These are phyloP conservation scores for Penicillium occitanis DNA, from an alignment of 2,329 filamentous ascomycete species.

Conservation along the genomic window DNA sequence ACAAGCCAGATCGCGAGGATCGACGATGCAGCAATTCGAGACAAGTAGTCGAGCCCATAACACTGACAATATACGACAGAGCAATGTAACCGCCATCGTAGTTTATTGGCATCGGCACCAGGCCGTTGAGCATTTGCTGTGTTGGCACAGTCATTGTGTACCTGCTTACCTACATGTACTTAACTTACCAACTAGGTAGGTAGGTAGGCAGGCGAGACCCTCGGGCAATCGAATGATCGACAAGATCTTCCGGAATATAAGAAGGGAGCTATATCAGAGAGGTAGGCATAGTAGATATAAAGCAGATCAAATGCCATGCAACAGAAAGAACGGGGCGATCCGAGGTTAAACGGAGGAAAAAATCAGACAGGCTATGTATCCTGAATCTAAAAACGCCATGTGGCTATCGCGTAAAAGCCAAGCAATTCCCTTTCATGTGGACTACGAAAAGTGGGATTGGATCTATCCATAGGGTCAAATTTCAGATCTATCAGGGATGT, in stretches of 20 bases:
- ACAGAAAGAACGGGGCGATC: not conserved
- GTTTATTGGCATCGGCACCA: slow-evolving; percentile 15
- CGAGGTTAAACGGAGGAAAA: not conserved
- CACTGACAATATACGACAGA: slow-evolving; percentile 68
- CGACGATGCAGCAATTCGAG: slow-evolving; percentile 78
- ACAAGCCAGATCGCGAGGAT: slow-evolving; percentile 65
- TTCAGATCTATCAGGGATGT: slow-evolving; percentile 14
- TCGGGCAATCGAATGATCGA: not conserved
- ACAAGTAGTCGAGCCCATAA: slow-evolving; percentile 73
- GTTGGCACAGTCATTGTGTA: slow-evolving; percentile 13
- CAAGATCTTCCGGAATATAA: not conserved
- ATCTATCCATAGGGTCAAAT: slow-evolving; percentile 2
- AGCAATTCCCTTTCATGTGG: not conserved
- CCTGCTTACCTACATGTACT: slow-evolving; percentile 9
- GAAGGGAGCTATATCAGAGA: not conserved
- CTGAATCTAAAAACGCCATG: slow-evolving; percentile 4
- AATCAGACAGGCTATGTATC: not conserved
- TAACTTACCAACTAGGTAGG: not conserved
- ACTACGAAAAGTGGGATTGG: not conserved
- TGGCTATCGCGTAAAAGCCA: not conserved
- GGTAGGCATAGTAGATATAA: not conserved
- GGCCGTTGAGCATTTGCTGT: slow-evolving; percentile 16
- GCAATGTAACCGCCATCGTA: slow-evolving; percentile 58
- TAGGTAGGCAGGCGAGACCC: not conserved
- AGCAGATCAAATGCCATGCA: not conserved